Evolutionary conservation across 116 monocot genomes (phyloP), one percentile per base, ranked within the genome.

Genomic region (Dioscorea cayenensis): DNA sequence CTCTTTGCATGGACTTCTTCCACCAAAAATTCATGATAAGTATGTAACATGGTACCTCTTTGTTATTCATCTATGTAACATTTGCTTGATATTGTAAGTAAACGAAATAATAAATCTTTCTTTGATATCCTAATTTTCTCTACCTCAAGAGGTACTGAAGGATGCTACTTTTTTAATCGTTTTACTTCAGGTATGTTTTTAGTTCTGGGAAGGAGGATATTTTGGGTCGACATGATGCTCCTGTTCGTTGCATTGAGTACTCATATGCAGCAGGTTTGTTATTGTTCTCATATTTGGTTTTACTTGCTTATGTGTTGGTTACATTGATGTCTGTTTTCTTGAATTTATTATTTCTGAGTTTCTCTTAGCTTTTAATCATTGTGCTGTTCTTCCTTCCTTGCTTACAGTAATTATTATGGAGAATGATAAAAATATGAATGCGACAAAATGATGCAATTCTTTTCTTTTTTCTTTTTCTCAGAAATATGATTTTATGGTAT

Each of bases 191-290:
- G 76, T 82, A 73, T 52, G 90, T 85, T 63, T 97, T 97, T 58
- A 83, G 77, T 80, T 75, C 92, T 35, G 90, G 83, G 65, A 93
- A 93, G 78, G 94, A 97, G 65, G 97, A 97, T 81, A 79, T 89
- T 69, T 77, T 97, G 71, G 97, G 97, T 48, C 75, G 80, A 6
- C 97, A 97, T 83, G 90, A 86, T 78, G 94, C 84, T 80, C 88
- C 94, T 68, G 94, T 97, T 14, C 97, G 97, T 22, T 97, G 97
- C 80, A 77, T 97, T 55, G 97, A 97, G 64, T 97, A 97, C 76
- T 97, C 97, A 29, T 93, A 93, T 84, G 84, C 97, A 58, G 74
- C 94, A 86, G 96, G 96, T 97, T 97, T 76, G 58, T 72, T 84
- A 0, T 71, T 67, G 43, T 10, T 43, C 43, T 10, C 12, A 43